Evolutionary conservation across 2,329 filamentous ascomycete species (phyloP).

Genomic region (Exophiala viscosa): DNA sequence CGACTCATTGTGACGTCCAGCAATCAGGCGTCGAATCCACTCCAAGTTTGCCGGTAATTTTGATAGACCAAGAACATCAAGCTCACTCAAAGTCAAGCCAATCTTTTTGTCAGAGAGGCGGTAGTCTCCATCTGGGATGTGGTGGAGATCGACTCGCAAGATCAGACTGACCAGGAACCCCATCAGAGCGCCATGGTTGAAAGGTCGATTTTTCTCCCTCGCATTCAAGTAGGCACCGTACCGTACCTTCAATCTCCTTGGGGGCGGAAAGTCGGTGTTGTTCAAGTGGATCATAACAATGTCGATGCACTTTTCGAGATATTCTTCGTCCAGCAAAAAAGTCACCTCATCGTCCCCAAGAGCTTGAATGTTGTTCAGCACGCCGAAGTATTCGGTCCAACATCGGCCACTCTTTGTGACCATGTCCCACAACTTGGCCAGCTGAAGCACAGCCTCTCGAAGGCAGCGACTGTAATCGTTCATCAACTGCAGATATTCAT

Average conservation of each 20-base stretch:
- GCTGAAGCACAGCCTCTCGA: slow-evolving; percentile 6
- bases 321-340: slow-evolving; percentile 59
- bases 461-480: slow-evolving; percentile 13
- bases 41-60: slow-evolving; percentile 42
- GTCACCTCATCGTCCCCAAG: slow-evolving; percentile 58
- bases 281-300: slow-evolving; percentile 51
- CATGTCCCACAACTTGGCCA: slow-evolving; percentile 19
- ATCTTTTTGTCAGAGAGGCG: slow-evolving; percentile 29
- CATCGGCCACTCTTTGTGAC: slow-evolving; percentile 43
- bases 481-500: not conserved
- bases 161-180: slow-evolving; percentile 39
- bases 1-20: slow-evolving; percentile 55
- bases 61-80: slow-evolving; percentile 17
- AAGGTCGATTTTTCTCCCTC: slow-evolving; percentile 46
- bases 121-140: slow-evolving; percentile 46
- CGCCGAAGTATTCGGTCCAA: slow-evolving; percentile 73
- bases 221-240: slow-evolving; percentile 47
- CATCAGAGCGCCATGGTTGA: slow-evolving; percentile 41
- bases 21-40: slow-evolving; percentile 61
- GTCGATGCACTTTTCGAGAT: slow-evolving; percentile 56
- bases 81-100: slow-evolving; percentile 12
- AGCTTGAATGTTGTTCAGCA: slow-evolving; percentile 63
- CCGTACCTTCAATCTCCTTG: slow-evolving; percentile 14
- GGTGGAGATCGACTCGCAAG: slow-evolving; percentile 33
- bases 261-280: slow-evolving; percentile 14